Evolutionary conservation across 441 rosid species (phyloP), one percentile per base, ranked within the genome.

Genomic region (Populus hybrid): DNA sequence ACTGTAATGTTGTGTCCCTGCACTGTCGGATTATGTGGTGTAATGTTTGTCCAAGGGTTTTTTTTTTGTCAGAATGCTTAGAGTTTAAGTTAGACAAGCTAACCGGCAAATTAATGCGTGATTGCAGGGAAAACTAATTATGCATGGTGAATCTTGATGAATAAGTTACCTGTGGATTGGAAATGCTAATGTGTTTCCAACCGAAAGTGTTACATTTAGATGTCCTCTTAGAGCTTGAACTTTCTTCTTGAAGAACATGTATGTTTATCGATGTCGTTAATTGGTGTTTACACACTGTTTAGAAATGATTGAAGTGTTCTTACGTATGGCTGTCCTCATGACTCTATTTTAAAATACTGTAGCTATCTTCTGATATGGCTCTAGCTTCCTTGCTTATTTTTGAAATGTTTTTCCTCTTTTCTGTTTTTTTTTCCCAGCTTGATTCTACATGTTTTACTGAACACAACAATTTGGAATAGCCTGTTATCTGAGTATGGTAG

Each of bases 341-440:
- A 53, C 8, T 42, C 50, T 53, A 21, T 16, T 18, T 53, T 53
- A 53, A 53, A 53, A 53, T 18, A 53, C 61, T 53, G n/a, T 18
- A 53, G 61, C 61, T 53, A 18, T 18, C 61, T 53, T 53, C n/a
- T 18, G 61, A 53, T 53, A 6, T 53, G 21, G 61, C 61, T 31
- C 0, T 20, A 16, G 23, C 24, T 28, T 53, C 11, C 21, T 72
- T 11, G 2, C 23, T 59, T 56, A 2, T 72, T 72, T 1, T 14
- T 64, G 56, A 10, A 40, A 18, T 77, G 31, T 67, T 68, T 7
- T 64, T 26, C 50, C 21, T 10, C n/a, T 75, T 76, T 75, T 77
- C 83, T 83, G 83, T 77, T 72, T 69, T 35, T 65, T 68, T 71
- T 18, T 45, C 3, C 9, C 20, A 64, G 28, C 36, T 42, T 64